These are phyloP conservation scores for Solanum chiquidenum DNA, from an alignment of 257 asterid genomes.

Conservation along the genomic window DNA sequence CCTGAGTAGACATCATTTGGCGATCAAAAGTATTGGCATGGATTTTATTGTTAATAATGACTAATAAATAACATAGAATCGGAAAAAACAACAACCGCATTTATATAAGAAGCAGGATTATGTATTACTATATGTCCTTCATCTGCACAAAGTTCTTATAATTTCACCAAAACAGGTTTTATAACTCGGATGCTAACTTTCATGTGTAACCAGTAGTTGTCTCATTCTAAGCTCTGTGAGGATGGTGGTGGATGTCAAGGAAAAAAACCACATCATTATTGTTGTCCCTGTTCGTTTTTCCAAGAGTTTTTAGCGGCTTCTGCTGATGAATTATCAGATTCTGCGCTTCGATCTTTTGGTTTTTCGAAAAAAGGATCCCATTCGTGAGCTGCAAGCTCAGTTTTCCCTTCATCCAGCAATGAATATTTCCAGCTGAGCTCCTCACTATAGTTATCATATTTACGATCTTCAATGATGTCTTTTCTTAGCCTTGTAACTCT, in stretches of 20 bases:
- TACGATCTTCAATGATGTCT: conserved; percentile 46
- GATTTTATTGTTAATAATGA: conserved; percentile 1
- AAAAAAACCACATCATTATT: background rate
- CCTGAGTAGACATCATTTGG: background rate
- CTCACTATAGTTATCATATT: conserved; percentile 39
- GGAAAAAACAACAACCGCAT: background rate
- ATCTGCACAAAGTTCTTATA: background rate
- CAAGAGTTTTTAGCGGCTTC: conserved; percentile 53
- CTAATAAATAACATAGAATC: background rate
- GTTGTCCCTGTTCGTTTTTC: conserved; percentile 45
- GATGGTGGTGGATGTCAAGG: background rate
- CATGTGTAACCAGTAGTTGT: background rate
- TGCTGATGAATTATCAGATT: conserved; percentile 27
- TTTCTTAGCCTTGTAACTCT: conserved; percentile 66
- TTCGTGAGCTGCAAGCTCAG: conserved; percentile 39
- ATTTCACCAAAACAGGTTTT: background rate
- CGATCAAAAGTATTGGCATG: background rate
- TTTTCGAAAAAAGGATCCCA: conserved; percentile 78
- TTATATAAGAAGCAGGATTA: background rate
- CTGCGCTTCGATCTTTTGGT: conserved; percentile 26
- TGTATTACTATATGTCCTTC: background rate
- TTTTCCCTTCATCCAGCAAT: conserved; percentile 43
- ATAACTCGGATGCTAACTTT: background rate
- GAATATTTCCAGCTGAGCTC: conserved; percentile 75
- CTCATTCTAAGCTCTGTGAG: background rate